Evolutionary conservation across 1,284 basidiomycete genomes (phyloP).

Genomic region (Trametes pubescens): DNA sequence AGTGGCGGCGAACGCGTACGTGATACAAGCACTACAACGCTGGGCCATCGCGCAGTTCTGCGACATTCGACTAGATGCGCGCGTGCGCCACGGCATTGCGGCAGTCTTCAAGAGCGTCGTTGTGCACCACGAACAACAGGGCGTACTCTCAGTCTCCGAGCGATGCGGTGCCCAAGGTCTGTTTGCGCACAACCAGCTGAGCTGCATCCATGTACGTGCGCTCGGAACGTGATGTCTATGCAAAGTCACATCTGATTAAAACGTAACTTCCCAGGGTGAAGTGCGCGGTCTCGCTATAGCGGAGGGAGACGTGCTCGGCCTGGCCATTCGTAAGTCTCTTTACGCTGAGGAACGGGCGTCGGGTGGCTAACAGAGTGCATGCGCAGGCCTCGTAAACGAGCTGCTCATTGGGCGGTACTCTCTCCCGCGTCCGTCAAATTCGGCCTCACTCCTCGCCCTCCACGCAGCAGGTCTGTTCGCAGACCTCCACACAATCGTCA

Average conservation of each 20-base stretch:
- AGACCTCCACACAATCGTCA: constrained; percentile 37
- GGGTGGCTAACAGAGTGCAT: not conserved
- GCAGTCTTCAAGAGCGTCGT: constrained; percentile 50
- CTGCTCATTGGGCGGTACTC: constrained; percentile 44
- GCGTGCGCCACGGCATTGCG: constrained; percentile 50
- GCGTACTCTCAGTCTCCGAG: constrained; percentile 47
- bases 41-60: constrained; percentile 43
- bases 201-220: constrained; percentile 46
- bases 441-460: constrained; percentile 42
- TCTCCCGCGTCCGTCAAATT: constrained; percentile 39
- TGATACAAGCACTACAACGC: constrained; percentile 47
- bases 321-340: constrained; percentile 49
- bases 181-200: constrained; percentile 52
- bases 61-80: constrained; percentile 39
- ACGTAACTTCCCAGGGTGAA: constrained; percentile 40
- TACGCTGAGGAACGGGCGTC: not conserved
- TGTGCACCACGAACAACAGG: constrained; percentile 44
- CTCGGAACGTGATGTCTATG: constrained; percentile 4
- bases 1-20: constrained; percentile 50
- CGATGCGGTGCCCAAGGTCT: constrained; percentile 60
- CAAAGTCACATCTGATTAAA: not conserved
- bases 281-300: constrained; percentile 52
- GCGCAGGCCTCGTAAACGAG: constrained; percentile 48
- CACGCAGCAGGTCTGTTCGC: constrained; percentile 48
- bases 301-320: constrained; percentile 51